These are phyloP conservation scores for Biscogniauxia sp. DNA, from an alignment of 2,329 filamentous ascomycete genomes.

Conservation along the genomic window DNA sequence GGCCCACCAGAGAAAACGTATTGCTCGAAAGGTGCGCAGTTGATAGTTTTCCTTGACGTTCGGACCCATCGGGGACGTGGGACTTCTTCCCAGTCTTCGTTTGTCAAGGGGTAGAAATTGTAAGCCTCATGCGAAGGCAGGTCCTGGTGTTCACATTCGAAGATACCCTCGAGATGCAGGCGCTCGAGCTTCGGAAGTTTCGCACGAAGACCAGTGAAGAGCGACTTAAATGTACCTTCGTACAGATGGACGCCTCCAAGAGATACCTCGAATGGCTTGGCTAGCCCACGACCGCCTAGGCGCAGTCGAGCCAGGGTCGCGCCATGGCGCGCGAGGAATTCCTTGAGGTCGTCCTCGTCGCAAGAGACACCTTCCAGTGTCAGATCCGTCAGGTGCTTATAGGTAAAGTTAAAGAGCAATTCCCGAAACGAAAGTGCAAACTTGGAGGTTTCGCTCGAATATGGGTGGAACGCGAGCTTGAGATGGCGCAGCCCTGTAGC, in stretches of 20 bases:
- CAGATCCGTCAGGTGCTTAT: slow-evolving; percentile 39
- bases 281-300: slow-evolving; percentile 44
- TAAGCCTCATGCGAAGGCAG: slow-evolving; percentile 39
- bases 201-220: slow-evolving; percentile 41
- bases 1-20: slow-evolving; percentile 39
- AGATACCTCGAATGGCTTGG: slow-evolving; percentile 37
- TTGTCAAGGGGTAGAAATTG: slow-evolving; percentile 41
- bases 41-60: slow-evolving; percentile 33
- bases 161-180: slow-evolving; percentile 46
- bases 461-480: slow-evolving; percentile 41
- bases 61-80: slow-evolving; percentile 29
- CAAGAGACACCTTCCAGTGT: slow-evolving; percentile 43
- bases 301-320: slow-evolving; percentile 39
- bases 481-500: slow-evolving; percentile 37
- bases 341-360: slow-evolving; percentile 42
- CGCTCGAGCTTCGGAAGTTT: slow-evolving; percentile 39
- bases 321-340: slow-evolving; percentile 42
- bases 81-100: slow-evolving; percentile 40
- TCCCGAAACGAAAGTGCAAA: slow-evolving; percentile 41
- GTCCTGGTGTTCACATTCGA: slow-evolving; percentile 40
- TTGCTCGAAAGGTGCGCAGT: slow-evolving; percentile 39
- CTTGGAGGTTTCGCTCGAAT: slow-evolving; percentile 38
- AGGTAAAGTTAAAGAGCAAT: slow-evolving; percentile 38
- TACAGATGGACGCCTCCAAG: slow-evolving; percentile 45
- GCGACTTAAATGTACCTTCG: slow-evolving; percentile 42